Conservation (phyloP, 2,329 filamentous ascomycete species). For the Purpureocillium lavendulum region DNA sequence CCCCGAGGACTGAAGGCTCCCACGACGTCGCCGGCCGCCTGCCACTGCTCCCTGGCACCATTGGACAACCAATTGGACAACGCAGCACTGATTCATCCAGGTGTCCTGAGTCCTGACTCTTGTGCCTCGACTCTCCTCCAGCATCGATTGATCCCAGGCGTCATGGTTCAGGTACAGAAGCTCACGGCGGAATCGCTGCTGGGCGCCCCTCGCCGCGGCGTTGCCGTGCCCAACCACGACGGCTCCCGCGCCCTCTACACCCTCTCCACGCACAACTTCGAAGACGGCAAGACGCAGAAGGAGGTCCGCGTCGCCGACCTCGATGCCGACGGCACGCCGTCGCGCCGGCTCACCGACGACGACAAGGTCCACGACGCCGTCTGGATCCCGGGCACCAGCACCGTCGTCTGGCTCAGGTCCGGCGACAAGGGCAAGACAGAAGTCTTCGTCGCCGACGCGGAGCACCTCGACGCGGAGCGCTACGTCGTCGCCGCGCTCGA, state of each 20-base stretch:
- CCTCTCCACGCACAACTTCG: conserved; percentile 26
- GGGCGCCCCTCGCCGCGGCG: conserved; percentile 17
- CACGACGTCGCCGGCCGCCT: no score
- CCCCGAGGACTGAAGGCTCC: no score
- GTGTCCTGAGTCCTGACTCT: no score
- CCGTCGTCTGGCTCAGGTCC: conserved; percentile 10
- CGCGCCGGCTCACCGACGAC: conserved; percentile 14
- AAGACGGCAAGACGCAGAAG: conserved; percentile 17
- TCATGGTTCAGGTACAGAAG: conserved; percentile 13
- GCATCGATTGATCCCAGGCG: no score
- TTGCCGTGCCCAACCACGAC: conserved; percentile 29
- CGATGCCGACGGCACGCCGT: conserved; percentile 14
- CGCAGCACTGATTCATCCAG: no score
- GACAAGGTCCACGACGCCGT: conserved; percentile 20
- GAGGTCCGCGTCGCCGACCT: conserved; percentile 26
- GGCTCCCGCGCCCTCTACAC: conserved; percentile 32
- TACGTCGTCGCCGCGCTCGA: conserved; percentile 21
- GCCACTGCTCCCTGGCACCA: no score
- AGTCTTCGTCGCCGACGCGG: conserved; percentile 18
- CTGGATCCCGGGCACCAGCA: conserved; percentile 24
- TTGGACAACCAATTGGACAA: no score
- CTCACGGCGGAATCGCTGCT: conserved; percentile 25
- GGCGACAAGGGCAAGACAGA: conserved; percentile 20
- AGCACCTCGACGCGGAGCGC: conserved; percentile 10
- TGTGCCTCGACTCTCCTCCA: no score